Evolutionary conservation across 441 rosid genomes (phyloP), one percentile per base, ranked within the genome.

Genomic region (Viola pubescens): DNA sequence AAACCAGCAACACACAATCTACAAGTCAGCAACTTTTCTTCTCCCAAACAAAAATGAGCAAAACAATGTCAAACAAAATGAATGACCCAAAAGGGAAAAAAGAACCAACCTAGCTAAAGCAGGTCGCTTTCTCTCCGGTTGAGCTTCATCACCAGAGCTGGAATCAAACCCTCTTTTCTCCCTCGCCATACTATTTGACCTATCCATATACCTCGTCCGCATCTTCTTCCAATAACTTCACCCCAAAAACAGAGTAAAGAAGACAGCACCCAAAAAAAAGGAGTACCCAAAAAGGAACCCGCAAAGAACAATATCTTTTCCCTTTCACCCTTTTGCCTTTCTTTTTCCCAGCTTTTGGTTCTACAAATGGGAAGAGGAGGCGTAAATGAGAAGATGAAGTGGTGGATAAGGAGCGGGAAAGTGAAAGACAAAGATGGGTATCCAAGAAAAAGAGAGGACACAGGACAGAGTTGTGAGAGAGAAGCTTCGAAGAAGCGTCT

Each of bases 101-200:
- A 9, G 0, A 4, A 10, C 12, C 55, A 13, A 91, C 98, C 97
- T 89, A 8, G 98, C 91, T 62, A 94, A 82, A 67, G 98, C 98
- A 16, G 97, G 98, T 34, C 91, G 77, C 73, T 89, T 89, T 66
- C 83, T 75, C 69, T 88, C 96, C 16, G 97, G 89, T 74, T 84
- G 94, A 26, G 75, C 87, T 64, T 84, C 85, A 10, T 77, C 81
- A 55, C 64, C 73, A 50, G 82, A 70, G 58, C 73, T 74, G 3
- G 71, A 78, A 50, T 84, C 97, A 53, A 86, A 48, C 42, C 82
- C 80, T 70, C 97, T 82, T 82, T 94, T 94, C 62, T 80, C 95
- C 66, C 91, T 61, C 19, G 66, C 70, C 83, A 81, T 77, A 44
- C 80, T 80, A 64, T 71, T 83, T 55, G 89, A 78, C 73, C 89